Evolutionary conservation across 1,284 basidiomycete species (phyloP).

Genomic region (Tremellales sp.): DNA sequence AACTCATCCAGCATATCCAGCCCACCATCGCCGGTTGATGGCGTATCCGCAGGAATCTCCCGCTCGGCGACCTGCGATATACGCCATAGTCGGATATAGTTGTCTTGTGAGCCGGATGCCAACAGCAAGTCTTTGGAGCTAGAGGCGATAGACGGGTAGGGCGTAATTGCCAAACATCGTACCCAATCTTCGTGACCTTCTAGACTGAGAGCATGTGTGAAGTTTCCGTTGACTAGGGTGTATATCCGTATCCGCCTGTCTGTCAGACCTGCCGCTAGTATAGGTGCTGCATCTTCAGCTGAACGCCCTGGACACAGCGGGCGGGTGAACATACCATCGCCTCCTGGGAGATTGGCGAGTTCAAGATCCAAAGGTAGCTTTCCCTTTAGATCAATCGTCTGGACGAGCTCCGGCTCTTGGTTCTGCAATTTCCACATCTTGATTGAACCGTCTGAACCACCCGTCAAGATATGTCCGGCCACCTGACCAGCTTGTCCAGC

Average conservation of each 20-base stretch:
- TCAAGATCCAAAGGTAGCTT: slow-evolving; percentile 71
- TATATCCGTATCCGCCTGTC: slow-evolving; percentile 72
- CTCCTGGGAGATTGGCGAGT: slow-evolving; percentile 61
- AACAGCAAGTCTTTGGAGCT: slow-evolving; percentile 53
- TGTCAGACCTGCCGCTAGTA: slow-evolving; percentile 74
- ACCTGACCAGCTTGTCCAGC: slow-evolving; percentile 28
- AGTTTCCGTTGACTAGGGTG: slow-evolving; percentile 59
- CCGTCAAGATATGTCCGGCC: slow-evolving; percentile 59
- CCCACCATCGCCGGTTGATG: slow-evolving; percentile 17
- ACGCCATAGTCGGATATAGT: slow-evolving; percentile 84
- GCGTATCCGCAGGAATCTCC: neutral
- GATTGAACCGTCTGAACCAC: slow-evolving; percentile 70
- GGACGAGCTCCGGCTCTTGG: slow-evolving; percentile 35
- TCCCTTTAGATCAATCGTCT: slow-evolving; percentile 63
- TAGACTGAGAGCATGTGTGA: slow-evolving; percentile 53
- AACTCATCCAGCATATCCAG: slow-evolving; percentile 82
- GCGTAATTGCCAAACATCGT: slow-evolving; percentile 66
- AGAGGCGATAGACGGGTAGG: slow-evolving; percentile 30
- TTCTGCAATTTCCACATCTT: slow-evolving; percentile 61
- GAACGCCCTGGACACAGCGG: neutral
- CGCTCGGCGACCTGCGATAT: slow-evolving; percentile 34
- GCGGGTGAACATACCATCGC: slow-evolving; percentile 54
- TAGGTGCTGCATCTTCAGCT: slow-evolving; percentile 53
- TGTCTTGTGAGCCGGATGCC: slow-evolving; percentile 89
- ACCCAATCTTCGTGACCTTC: slow-evolving; percentile 95